Conservation (phyloP, 2,329 filamentous ascomycete species). For the Dendryphion nanum region DNA sequence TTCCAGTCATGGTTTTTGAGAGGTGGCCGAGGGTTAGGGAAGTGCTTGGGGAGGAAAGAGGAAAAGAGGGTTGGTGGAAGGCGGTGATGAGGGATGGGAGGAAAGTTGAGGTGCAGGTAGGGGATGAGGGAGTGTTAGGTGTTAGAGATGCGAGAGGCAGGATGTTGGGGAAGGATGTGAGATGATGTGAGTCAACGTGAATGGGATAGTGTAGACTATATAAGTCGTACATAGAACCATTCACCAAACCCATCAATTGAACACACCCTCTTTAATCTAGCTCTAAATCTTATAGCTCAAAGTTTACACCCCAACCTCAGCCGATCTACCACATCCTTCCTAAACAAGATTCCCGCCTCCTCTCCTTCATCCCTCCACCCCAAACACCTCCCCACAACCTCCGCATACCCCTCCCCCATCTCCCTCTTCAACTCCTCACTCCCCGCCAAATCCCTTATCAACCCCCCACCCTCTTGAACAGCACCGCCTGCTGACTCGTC, state of each 20-base stretch:
- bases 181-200: no score
- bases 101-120: not conserved
- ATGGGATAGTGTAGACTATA: no score
- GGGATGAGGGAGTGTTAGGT: not conserved
- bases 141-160: not conserved
- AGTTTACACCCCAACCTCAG: not conserved
- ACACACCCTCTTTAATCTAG: no score
- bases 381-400: slow-evolving; percentile 1
- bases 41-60: not conserved
- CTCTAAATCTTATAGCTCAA: no score
- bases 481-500: slow-evolving; percentile 5
- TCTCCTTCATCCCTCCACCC: not conserved
- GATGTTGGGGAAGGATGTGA: no score
- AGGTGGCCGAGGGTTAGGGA: slow-evolving; percentile 1
- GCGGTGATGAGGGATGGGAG: not conserved
- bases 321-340: not conserved
- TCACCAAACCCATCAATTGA: no score
- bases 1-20: slow-evolving; percentile 4
- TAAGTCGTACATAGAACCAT: no score
- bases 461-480: slow-evolving; percentile 11
- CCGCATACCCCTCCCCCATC: slow-evolving; percentile 7
- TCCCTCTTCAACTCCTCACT: slow-evolving; percentile 12
- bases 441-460: slow-evolving; percentile 10
- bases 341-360: not conserved
- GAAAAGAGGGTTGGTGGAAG: not conserved